A percentile compares a stretch with the other conserved stretches of the same genome.
Conservation (phyloP, 176 grass and related monocot species). For the Paspalum notatum region DNA sequence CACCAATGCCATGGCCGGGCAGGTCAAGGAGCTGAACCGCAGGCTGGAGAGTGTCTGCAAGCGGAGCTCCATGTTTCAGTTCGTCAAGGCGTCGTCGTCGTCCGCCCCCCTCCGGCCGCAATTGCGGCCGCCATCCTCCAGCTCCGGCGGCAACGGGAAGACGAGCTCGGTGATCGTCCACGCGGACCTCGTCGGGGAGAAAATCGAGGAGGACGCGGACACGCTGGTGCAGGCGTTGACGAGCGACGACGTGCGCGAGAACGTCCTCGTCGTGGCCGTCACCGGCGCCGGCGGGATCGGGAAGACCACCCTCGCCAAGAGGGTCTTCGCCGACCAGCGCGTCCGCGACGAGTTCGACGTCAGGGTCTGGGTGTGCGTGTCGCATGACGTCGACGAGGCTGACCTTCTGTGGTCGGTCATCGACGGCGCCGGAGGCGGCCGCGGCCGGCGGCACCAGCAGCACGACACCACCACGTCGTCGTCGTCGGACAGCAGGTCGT, state of each 20-base stretch:
- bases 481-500: neutral
- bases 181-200: conserved; percentile 17
- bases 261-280: neutral
- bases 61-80: conserved; percentile 17
- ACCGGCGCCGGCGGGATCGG: conserved; percentile 32
- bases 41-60: conserved; percentile 4
- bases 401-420: conserved; percentile 24
- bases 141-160: neutral
- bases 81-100: neutral
- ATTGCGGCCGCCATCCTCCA: neutral
- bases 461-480: neutral
- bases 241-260: neutral
- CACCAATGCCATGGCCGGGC: neutral
- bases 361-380: conserved; percentile 13
- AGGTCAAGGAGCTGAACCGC: conserved; percentile 26
- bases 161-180: conserved; percentile 17
- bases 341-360: conserved; percentile 22
- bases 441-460: too few species aligned
- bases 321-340: conserved; percentile 13
- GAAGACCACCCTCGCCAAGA: conserved; percentile 48
- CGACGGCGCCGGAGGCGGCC: neutral
- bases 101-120: neutral
- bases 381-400: conserved; percentile 11
- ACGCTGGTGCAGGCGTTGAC: conserved; percentile 12
- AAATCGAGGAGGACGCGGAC: neutral